These are phyloP conservation scores for Cordia subcordata DNA, from an alignment of 257 asterid species.

Conservation along the genomic window DNA sequence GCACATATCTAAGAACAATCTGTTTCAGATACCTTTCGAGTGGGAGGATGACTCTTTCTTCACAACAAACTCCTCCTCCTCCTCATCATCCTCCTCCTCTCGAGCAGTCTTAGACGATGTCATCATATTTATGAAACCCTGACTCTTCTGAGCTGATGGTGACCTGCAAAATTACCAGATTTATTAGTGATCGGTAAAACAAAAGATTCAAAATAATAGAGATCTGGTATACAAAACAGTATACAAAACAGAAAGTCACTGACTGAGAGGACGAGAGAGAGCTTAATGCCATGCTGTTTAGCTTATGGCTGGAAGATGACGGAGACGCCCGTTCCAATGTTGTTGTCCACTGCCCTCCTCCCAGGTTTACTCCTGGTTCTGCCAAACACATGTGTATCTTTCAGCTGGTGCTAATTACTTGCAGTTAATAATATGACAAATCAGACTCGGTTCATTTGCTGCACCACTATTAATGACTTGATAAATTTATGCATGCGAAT, in stretches of 20 bases:
- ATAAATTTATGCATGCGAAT: background rate
- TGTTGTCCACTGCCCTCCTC: constrained; percentile 56
- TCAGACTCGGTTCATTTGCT: background rate
- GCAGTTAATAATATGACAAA: background rate
- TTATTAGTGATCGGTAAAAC: background rate
- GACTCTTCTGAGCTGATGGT: constrained; percentile 58
- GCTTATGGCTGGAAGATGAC: constrained; percentile 51
- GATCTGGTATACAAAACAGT: constrained; percentile 1
- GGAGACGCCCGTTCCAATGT: constrained; percentile 59
- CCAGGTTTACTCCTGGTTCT: constrained; percentile 53
- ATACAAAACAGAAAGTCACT: constrained; percentile 32
- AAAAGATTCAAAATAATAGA: background rate
- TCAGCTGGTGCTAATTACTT: constrained; percentile 6
- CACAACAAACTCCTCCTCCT: constrained; percentile 56
- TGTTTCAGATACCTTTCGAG: constrained; percentile 47
- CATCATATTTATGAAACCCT: constrained; percentile 71
- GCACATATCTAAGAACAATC: constrained; percentile 5
- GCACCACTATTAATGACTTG: background rate
- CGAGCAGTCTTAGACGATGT: constrained; percentile 58
- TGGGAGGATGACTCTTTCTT: constrained; percentile 68
- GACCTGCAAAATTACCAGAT: constrained; percentile 40
- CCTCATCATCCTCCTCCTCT: constrained; percentile 80
- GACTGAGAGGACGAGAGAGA: constrained; percentile 74
- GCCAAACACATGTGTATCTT: constrained; percentile 18
- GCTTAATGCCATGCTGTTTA: constrained; percentile 44